Evolutionary conservation across 2,329 filamentous ascomycete species (phyloP), one percentile per base, ranked within the genome.

Genomic region (Knufia fluminis): DNA sequence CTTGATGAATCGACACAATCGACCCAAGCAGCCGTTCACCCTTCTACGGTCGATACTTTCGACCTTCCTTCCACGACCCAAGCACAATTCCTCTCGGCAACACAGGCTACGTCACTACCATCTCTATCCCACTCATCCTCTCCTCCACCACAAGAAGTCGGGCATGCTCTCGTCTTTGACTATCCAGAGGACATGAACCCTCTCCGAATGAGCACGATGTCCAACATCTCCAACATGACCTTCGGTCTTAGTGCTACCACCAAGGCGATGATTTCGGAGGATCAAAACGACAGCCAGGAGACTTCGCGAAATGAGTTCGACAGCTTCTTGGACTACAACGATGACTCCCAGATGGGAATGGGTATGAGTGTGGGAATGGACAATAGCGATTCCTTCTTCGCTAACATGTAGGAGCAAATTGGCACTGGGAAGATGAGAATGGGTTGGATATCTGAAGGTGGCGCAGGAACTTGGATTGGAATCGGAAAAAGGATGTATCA

Each of bases 261-360:
- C 36, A 7, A 50, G 52, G 48, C 32, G 49, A 26, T 50, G 32
- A 19, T 49, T 52, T 22, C 52, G 49, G 22, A 36, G 56, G 16
- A 10, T 31, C 23, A 38, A 16, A 39, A 16, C 35, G 7, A 48
- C n/a, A 17, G 20, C 50, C 14, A 59, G 55, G 54, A 49, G 53
- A 14, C 49, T 50, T 19, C 52, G 54, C 4, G 52, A 17, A 59
- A 57, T 32, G 59, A 60, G 7, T 60, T 60, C 33, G 59, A 60
- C 46, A 53, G 51, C 22, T 59, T 60, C 42, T 50, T 60, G 33
- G 59, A 60, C 43, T 59, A 59, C 48, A 50, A 50, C 23, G 45
- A 48, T 20, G 45, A 48, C 17, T 39, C 33, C 12, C 45, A 48
- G 35, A 3, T 48, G 22, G 20, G 14, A 24, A 41, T 41, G 40